Conservation (phyloP, 2,329 filamentous ascomycete species). For the Daldinia sp. region DNA sequence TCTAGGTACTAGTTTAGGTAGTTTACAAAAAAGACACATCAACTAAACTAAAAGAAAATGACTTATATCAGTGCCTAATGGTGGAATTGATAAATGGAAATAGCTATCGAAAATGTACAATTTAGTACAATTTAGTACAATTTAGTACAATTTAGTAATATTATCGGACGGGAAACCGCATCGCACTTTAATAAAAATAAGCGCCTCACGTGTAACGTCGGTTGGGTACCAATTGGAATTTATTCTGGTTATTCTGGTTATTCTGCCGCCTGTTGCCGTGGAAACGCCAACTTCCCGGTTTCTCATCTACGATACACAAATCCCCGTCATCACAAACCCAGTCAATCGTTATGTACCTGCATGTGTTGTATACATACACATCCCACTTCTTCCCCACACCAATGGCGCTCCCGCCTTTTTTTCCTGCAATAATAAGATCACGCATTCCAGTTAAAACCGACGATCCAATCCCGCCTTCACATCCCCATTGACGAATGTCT, state of each 20-base stretch:
- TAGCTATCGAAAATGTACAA: conserved; percentile 1
- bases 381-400: conserved; percentile 27
- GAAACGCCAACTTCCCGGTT: conserved; percentile 39
- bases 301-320: conserved; percentile 20
- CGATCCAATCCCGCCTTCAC: conserved; percentile 23
- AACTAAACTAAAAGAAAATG: not conserved
- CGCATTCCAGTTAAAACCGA: conserved; percentile 37
- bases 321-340: not conserved
- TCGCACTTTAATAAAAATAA: conserved; percentile 4
- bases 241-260: not conserved
- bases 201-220: not conserved
- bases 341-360: conserved; percentile 13
- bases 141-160: not conserved
- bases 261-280: conserved; percentile 46
- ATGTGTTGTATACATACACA: conserved; percentile 13
- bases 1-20: too few species aligned
- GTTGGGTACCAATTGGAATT: not conserved
- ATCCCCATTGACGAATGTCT: conserved; percentile 35
- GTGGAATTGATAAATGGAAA: conserved; percentile 11
- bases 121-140: not conserved
- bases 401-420: conserved; percentile 25
- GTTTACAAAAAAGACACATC: not conserved
- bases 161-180: conserved; percentile 7
- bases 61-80: not conserved
- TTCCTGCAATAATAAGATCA: conserved; percentile 15